A percentile compares a stretch with the other conserved stretches of the same genome.
Evolutionary conservation across 2,329 filamentous ascomycete genomes (phyloP).

Genomic region (Diplodia corticola): DNA sequence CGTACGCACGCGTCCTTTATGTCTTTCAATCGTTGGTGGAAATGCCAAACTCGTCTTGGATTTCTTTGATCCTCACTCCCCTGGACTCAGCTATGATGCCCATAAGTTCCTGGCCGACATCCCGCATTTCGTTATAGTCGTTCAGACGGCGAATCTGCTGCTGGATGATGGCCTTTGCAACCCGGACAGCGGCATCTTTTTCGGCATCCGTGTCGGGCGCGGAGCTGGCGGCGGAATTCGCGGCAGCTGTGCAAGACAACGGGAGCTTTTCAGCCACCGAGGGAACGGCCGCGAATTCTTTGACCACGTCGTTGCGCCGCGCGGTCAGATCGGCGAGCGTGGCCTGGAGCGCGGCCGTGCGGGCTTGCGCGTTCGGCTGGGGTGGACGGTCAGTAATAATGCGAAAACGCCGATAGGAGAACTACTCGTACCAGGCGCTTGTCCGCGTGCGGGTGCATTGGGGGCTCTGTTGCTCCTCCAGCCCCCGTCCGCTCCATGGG

Average conservation of each 20-base stretch:
- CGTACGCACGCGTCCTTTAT: neutral
- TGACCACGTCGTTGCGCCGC: slow-evolving; percentile 42
- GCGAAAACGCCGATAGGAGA: slow-evolving; percentile 1
- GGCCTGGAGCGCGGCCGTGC: slow-evolving; percentile 34
- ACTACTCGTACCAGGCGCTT: slow-evolving; percentile 15
- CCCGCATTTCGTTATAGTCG: slow-evolving; percentile 70
- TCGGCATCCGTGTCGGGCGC: slow-evolving; percentile 25
- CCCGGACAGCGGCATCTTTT: slow-evolving; percentile 37
- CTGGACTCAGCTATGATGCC: slow-evolving; percentile 66
- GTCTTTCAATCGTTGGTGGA: slow-evolving; percentile 46
- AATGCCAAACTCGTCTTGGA: slow-evolving; percentile 52
- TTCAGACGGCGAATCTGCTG: slow-evolving; percentile 66
- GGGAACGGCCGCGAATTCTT: slow-evolving; percentile 34
- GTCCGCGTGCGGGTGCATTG: neutral
- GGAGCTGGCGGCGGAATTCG: slow-evolving; percentile 18
- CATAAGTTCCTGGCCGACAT: slow-evolving; percentile 65
- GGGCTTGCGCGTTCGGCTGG: slow-evolving; percentile 8
- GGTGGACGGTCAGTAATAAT: slow-evolving; percentile 8
- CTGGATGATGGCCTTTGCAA: slow-evolving; percentile 57
- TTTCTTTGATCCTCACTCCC: slow-evolving; percentile 54
- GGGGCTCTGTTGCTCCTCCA: slow-evolving; percentile 1
- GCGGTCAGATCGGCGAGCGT: slow-evolving; percentile 50
- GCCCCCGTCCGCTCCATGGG: neutral
- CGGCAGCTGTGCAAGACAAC: slow-evolving; percentile 26
- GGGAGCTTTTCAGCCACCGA: slow-evolving; percentile 38